Evolutionary conservation across 1,139 yeast genomes (phyloP), one percentile per base, ranked within the genome.

Genomic region (Sugiyamaella pinicola): DNA sequence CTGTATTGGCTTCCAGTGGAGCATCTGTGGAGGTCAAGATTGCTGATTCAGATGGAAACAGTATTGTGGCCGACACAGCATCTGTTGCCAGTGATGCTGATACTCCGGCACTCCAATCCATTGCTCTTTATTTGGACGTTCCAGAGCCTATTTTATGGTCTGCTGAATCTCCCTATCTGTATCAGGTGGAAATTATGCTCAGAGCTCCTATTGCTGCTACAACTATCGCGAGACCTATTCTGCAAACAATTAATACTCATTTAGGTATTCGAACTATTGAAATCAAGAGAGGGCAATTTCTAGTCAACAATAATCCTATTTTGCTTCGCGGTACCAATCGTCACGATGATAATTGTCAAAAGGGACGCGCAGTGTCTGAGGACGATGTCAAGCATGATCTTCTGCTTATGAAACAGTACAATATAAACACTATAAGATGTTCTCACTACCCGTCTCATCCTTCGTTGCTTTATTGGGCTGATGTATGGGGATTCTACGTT

Each of bases 381-480:
- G 69, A 67, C 12, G 72, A 63, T 56, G 60, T 70, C 26, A 60
- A 62, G 46, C 55, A 62, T 12, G 75, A 71, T 55, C 56, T 71
- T 46, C 29, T 55, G 34, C 51, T 68, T 6, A 71, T 71, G 75
- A 71, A 71, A 56, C 58, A 61, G 46, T 63, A 67, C 59, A 71
- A 71, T 51, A 64, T 71, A 52, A 71, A 72, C 57, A 71, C 74
- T 1, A 61, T 72, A 22, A 61, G 75, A 28, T 66, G 73, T 21
- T 66, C 74, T 2, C 75, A 72, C 56, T 71, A 72, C 45, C 75
- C 75, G 6, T 61, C 65, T 5, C 64, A 63, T 42, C 66, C 66
- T 8, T 44, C 55, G n/a, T 47, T 62, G 18, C 40, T 54, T 12
- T 46, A 53, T 40, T 59, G 62, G 58, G 65, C 66, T 10, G 69